Conservation (phyloP, 75 land plant genomes). For the Pinus albicaulis region DNA sequence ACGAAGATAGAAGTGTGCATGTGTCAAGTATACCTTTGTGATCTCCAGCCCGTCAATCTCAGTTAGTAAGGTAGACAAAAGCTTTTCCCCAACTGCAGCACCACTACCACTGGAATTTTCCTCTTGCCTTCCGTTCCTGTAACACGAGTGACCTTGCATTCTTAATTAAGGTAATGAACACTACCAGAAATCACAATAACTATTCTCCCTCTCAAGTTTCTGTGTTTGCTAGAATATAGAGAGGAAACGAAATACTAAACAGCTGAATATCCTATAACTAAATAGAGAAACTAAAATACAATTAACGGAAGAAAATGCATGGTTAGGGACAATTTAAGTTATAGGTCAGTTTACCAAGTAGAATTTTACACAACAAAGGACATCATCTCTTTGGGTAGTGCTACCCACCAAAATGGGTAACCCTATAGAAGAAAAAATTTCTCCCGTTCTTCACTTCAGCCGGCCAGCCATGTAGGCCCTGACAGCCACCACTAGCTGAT, state of each 20-base stretch:
- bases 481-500: too few relatives aligned
- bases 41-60: constrained; percentile 94
- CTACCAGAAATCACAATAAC: background rate
- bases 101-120: constrained; percentile 41
- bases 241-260: background rate
- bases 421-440: too few relatives aligned
- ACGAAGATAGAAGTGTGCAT: constrained; percentile 1
- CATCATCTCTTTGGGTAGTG: background rate
- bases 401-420: too few relatives aligned
- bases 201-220: background rate
- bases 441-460: too few relatives aligned
- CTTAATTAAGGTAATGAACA: background rate
- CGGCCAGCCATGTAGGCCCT: too few relatives aligned
- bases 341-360: too few relatives aligned
- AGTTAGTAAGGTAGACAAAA: constrained; percentile 85
- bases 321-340: background rate
- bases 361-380: background rate
- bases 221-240: background rate
- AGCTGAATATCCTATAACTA: too few relatives aligned
- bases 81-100: constrained; percentile 68
- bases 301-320: background rate
- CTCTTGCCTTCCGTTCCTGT: constrained; percentile 35
- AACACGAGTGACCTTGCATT: background rate
- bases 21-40: constrained; percentile 41
- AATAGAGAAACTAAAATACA: background rate